Percentiles rank a stretch among this genome's conserved stretches.
Conservation (phyloP, 1,284 basidiomycete genomes). For the Microbotryum silenes-acaulis region DNA sequence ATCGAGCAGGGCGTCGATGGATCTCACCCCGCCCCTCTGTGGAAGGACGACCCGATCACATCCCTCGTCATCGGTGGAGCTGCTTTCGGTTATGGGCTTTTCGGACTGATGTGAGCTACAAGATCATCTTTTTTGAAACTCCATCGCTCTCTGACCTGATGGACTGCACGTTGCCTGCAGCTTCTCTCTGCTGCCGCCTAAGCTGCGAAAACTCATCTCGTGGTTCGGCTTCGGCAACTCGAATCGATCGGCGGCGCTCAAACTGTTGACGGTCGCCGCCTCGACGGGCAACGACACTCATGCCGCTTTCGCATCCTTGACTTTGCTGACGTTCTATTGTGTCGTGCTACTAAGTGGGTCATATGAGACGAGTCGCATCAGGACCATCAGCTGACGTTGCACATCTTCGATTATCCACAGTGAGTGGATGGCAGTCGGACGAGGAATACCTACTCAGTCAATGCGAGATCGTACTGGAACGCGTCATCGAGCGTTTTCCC, state of each 20-base stretch:
- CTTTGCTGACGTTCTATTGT: slow-evolving; percentile 30
- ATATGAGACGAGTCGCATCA: too few relatives aligned
- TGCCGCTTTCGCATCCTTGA: slow-evolving; percentile 30
- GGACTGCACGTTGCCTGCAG: too few relatives aligned
- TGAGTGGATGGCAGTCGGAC: slow-evolving; percentile 34
- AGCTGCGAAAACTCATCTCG: slow-evolving; percentile 21
- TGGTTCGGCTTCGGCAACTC: slow-evolving; percentile 26
- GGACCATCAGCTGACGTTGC: neutral
- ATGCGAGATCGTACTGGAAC: slow-evolving; percentile 12
- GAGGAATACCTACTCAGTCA: slow-evolving; percentile 23
- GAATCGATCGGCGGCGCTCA: slow-evolving; percentile 17
- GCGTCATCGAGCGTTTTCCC: slow-evolving; percentile 24
- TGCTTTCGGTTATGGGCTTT: slow-evolving; percentile 27
- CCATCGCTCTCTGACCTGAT: too few relatives aligned
- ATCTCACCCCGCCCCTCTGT: slow-evolving; percentile 20
- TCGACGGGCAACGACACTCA: slow-evolving; percentile 28
- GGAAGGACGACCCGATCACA: slow-evolving; percentile 29
- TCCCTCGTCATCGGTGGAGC: slow-evolving; percentile 26
- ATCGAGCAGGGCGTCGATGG: neutral
- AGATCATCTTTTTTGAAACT: too few relatives aligned
- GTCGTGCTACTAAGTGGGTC: slow-evolving; percentile 30
- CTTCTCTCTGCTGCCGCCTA: slow-evolving; percentile 1
- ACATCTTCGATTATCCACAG: neutral
- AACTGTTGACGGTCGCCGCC: slow-evolving; percentile 31
- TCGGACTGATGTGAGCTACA: slow-evolving; percentile 15